A percentile compares a stretch with the other conserved stretches of the same genome.
phyloP scores from a whole-genome alignment of 805 yeast species.

The Schwanniomyces sp. region DNA sequence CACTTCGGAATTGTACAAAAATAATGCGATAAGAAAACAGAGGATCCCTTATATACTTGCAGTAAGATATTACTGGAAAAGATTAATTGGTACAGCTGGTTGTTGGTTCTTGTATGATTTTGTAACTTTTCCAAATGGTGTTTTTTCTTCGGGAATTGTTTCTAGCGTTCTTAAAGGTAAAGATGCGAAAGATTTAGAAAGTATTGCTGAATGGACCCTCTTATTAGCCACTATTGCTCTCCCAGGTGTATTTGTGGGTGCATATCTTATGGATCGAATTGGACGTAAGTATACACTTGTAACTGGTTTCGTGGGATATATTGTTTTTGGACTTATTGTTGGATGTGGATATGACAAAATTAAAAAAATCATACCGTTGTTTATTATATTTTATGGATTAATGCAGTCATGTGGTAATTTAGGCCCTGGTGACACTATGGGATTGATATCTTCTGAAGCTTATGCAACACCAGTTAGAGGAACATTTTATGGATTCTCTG shows the following conservation, averaged over 20 bases:
- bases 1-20: slow-evolving; percentile 61
- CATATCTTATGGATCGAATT: slow-evolving; percentile 57
- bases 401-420: slow-evolving; percentile 70
- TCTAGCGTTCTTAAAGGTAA: slow-evolving; percentile 42
- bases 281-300: slow-evolving; percentile 75
- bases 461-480: slow-evolving; percentile 80
- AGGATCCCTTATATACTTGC: slow-evolving; percentile 56
- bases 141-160: slow-evolving; percentile 61
- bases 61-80: slow-evolving; percentile 64
- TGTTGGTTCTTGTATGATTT: slow-evolving; percentile 83
- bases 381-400: slow-evolving; percentile 70
- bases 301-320: slow-evolving; percentile 68
- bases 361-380: slow-evolving; percentile 56
- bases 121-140: slow-evolving; percentile 77
- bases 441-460: slow-evolving; percentile 61
- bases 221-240: slow-evolving; percentile 62
- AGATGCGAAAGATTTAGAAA: slow-evolving; percentile 43
- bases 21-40: slow-evolving; percentile 57
- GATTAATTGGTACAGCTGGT: slow-evolving; percentile 68
- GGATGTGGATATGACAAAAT: slow-evolving; percentile 63
- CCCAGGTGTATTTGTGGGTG: slow-evolving; percentile 76
- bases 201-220: slow-evolving; percentile 72
- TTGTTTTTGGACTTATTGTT: slow-evolving; percentile 69
- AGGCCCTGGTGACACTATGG: slow-evolving; percentile 80
- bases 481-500: slow-evolving; percentile 70